Base-by-base conservation (phyloP, 1,284 basidiomycete species). In the Rhodotorula sp. region DNA sequence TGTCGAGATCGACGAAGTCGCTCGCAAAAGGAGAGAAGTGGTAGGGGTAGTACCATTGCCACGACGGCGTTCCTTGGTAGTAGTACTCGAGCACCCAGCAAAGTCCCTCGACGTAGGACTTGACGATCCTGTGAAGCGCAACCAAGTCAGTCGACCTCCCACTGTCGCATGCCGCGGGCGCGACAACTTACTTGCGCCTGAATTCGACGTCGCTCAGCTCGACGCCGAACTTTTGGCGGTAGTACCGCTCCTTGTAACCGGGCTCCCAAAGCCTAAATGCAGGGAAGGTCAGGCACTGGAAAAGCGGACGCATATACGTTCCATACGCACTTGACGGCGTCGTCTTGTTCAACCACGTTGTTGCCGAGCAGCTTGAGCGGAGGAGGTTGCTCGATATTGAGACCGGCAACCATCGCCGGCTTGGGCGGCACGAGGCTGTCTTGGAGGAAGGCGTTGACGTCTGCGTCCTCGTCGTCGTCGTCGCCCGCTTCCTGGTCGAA, bases 31-130 rank as follows among this genome's bases (percentile, higher is more conserved):
- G 97, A 7, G 97, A 93, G 80, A 95, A 99, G 82, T 99, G 95
- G 80, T 92, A 97, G 0, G 97, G 97, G 80, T 98, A 99, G 82
- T 90, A 99, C 97, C 97, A 99, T 78, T 94, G 89, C 97, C 97
- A 99, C 1, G 60, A 76, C 31, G 77, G 77, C 43, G 73, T 60
- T 76, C 97, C 97, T 86, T 98, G 95, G 82, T 98, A 99, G 80
- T 99, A 99, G 83, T 99, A 99, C 70, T 91, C 89, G 64, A 99
- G 83, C 0, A 99, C 97, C 97, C 97, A 99, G 69, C 89, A 89
- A 63, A 99, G 85, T 56, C 97, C 97, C 83, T 99, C 95, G 69
- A 98, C 86, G 81, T 99, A 99, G 50, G 84, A 82, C 73, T 86
- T 87, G 5, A 92, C 90, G 67, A 99, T 80, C 71, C 93, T 95